Evolutionary conservation across 495 filamentous ascomycete genomes (phyloP).

Genomic region (Endocarpon pusillum): DNA sequence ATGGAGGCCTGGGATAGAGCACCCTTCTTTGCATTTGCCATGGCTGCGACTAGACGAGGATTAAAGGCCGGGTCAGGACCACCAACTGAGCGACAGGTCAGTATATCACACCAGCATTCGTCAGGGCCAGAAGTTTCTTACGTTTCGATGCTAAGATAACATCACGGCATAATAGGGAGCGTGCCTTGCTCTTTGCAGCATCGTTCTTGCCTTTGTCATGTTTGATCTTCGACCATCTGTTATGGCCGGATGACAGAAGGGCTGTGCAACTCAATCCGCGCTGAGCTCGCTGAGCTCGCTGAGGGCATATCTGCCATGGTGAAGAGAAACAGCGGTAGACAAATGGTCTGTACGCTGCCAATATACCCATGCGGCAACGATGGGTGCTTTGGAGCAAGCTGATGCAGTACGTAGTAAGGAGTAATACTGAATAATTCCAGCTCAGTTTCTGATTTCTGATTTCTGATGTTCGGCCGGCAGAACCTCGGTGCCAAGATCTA

Average conservation of each 20-base stretch:
- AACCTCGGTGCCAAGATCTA: too few species aligned
- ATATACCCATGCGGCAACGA: too few species aligned
- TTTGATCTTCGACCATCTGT: conserved; percentile 84
- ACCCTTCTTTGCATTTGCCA: conserved; percentile 71
- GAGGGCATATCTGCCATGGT: conserved; percentile 3
- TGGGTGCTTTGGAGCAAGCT: too few species aligned
- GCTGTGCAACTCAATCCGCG: conserved; percentile 36
- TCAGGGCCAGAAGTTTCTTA: conserved; percentile 17
- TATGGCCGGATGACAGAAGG: conserved; percentile 50
- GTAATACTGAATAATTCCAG: too few species aligned
- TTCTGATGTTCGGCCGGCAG: too few species aligned
- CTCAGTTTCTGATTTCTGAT: too few species aligned
- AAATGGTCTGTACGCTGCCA: too few species aligned
- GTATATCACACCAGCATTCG: conserved; percentile 5
- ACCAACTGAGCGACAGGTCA: conserved; percentile 23
- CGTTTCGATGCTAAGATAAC: conserved; percentile 37
- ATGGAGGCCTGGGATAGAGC: conserved; percentile 71
- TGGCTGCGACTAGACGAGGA: conserved; percentile 47
- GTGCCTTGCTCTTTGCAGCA: conserved; percentile 33
- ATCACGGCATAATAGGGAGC: conserved; percentile 31
- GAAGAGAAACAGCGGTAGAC: too few species aligned
- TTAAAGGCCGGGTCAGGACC: conserved; percentile 61
- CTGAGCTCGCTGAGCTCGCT: too few species aligned
- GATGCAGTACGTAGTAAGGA: too few species aligned
- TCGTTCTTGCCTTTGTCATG: conserved; percentile 84